Conservation (phyloP, 257 asterid species). For the Solanum tacnaense region DNA sequence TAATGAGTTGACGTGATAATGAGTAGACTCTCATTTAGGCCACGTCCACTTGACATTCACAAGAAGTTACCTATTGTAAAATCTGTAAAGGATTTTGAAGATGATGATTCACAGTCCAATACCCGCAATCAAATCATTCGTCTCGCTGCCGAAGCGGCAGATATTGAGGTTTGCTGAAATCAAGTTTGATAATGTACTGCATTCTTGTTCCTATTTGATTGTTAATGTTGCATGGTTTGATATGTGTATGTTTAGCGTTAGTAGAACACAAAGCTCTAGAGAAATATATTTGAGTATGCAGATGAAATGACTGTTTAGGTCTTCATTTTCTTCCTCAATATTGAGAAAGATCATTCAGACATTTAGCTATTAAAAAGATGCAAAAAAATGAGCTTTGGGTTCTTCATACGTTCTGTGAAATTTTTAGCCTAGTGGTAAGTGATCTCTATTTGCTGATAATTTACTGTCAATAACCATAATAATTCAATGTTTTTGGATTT, state of each 20-base stretch:
- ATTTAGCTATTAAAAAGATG: neutral
- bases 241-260: neutral
- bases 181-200: neutral
- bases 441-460: neutral
- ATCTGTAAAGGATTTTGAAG: constrained; percentile 88
- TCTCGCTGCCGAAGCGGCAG: constrained; percentile 53
- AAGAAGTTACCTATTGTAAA: constrained; percentile 92
- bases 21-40: constrained; percentile 98
- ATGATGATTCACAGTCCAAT: constrained; percentile 60
- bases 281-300: neutral
- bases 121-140: constrained; percentile 86
- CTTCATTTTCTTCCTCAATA: neutral
- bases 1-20: constrained; percentile 29
- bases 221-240: neutral
- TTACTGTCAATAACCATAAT: neutral
- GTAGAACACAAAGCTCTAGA: neutral
- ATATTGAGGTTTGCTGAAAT: constrained; percentile 49
- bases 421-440: neutral
- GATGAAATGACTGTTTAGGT: neutral
- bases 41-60: constrained; percentile 94
- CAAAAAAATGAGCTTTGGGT: neutral
- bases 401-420: neutral
- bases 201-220: neutral
- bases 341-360: neutral
- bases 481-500: neutral